Evolutionary conservation across 345 rosid species (phyloP).

Genomic region (Eutrema japonicum): DNA sequence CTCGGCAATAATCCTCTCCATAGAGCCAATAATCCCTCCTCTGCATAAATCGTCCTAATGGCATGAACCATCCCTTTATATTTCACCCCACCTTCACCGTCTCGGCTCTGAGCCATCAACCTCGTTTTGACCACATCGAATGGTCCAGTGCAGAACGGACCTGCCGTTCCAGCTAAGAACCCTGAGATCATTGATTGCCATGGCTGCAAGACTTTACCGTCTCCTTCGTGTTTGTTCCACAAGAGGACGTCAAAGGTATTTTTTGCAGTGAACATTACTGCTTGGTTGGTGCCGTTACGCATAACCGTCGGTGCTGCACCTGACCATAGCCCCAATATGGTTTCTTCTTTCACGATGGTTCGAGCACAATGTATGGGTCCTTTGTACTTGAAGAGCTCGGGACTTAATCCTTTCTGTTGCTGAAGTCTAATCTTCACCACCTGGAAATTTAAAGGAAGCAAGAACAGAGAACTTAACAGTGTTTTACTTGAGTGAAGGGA

Average conservation of each 20-base stretch:
- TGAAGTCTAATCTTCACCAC: conserved; percentile 96
- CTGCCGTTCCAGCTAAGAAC: conserved; percentile 91
- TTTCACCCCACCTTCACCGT: conserved; percentile 58
- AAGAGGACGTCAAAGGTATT: conserved; percentile 74
- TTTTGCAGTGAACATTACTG: conserved; percentile 95
- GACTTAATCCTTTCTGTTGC: conserved; percentile 88
- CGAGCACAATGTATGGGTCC: conserved; percentile 92
- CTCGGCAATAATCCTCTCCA: conserved; percentile 97
- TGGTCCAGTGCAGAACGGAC: conserved; percentile 94
- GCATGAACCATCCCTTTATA: conserved; percentile 96
- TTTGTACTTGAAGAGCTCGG: conserved; percentile 80
- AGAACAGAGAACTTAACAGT: conserved; percentile 30
- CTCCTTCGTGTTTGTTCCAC: conserved; percentile 98
- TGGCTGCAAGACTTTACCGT: conserved; percentile 77
- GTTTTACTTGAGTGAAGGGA: background rate
- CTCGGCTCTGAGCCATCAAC: conserved; percentile 84
- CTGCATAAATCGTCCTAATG: conserved; percentile 72
- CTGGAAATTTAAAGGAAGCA: conserved; percentile 42
- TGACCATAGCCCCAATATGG: conserved; percentile 86
- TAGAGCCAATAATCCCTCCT: conserved; percentile 80
- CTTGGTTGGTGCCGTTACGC: conserved; percentile 98
- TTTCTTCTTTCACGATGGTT: conserved; percentile 69
- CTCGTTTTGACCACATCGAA: conserved; percentile 99
- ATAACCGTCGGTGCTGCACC: conserved; percentile 97
- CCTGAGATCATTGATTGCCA: conserved; percentile 99